Percentiles rank a stretch among this genome's conserved stretches.
Evolutionary conservation across 768 basidiomycete genomes (phyloP).

Genomic region (Leccinum subgranulosum): DNA sequence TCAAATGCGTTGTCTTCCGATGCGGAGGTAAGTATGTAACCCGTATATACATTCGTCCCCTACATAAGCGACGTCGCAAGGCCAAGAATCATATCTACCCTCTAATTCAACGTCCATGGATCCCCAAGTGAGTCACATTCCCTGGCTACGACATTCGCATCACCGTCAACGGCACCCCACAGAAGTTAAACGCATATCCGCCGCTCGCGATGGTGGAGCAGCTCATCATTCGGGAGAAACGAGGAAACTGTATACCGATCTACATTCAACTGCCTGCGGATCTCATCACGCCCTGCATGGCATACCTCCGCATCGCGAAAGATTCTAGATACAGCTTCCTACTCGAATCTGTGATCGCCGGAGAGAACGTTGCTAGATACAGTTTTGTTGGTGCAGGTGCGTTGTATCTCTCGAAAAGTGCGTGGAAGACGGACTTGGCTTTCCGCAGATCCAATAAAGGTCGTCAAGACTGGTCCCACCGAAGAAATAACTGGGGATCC

Average conservation of each 20-base stretch:
- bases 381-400: conserved; percentile 95
- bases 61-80: conserved; percentile 6
- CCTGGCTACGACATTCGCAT: not conserved
- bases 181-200: conserved; percentile 71
- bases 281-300: conserved; percentile 94
- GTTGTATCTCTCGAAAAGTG: conserved; percentile 22
- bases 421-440: not conserved
- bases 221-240: conserved; percentile 75
- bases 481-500: conserved; percentile 88
- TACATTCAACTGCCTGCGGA: conserved; percentile 93
- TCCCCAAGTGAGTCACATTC: conserved; percentile 39
- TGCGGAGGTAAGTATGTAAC: not conserved
- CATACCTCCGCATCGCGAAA: conserved; percentile 89
- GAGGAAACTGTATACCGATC: conserved; percentile 90
- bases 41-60: not conserved
- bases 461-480: conserved; percentile 82
- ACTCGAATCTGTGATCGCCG: conserved; percentile 87
- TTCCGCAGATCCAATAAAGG: conserved; percentile 81
- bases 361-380: conserved; percentile 89
- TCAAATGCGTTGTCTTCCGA: not conserved
- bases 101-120: conserved; percentile 29
- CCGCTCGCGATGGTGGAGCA: conserved; percentile 72
- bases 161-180: conserved; percentile 59
- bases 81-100: not conserved
- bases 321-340: conserved; percentile 94